Evolutionary conservation across 106 monocot genomes (phyloP).

Genomic region (Chionographis japonica): DNA sequence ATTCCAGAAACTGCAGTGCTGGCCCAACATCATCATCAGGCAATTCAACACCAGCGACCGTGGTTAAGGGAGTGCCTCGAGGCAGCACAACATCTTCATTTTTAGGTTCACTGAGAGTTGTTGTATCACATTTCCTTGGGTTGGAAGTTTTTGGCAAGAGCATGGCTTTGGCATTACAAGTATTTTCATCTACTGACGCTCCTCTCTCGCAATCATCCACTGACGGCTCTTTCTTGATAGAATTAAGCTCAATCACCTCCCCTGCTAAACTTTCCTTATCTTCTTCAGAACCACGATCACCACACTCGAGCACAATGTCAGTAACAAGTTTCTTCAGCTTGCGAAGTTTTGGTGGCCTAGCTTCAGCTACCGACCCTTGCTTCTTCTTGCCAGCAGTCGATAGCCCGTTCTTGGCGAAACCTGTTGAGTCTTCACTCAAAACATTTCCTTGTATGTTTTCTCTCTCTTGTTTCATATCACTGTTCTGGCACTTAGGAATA

Average conservation of each 20-base stretch:
- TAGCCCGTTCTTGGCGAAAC: neutral
- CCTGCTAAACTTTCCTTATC: neutral
- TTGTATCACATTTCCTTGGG: neutral
- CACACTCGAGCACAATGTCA: neutral
- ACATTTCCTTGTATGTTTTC: neutral
- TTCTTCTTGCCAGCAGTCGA: neutral
- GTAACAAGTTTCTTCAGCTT: neutral
- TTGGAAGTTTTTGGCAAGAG: neutral
- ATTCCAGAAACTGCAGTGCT: conserved; percentile 65
- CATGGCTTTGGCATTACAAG: neutral
- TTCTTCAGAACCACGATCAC: neutral
- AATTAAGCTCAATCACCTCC: too few relatives aligned
- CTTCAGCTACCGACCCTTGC: neutral
- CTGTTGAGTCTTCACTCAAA: neutral
- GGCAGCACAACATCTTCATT: conserved; percentile 26
- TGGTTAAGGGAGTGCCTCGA: conserved; percentile 22
- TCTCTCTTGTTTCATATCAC: neutral
- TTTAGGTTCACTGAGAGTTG: neutral
- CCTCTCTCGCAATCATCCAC: too few relatives aligned
- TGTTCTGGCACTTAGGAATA: too few relatives aligned
- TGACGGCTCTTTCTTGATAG: too few relatives aligned
- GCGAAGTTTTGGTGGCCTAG: neutral
- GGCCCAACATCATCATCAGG: conserved; percentile 36
- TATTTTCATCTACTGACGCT: too few relatives aligned
- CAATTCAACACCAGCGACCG: conserved; percentile 34